Percentiles rank a stretch among this genome's conserved stretches.
phyloP scores from a whole-genome alignment of 2,329 filamentous ascomycete species.

The Pezicula rhizophila region DNA sequence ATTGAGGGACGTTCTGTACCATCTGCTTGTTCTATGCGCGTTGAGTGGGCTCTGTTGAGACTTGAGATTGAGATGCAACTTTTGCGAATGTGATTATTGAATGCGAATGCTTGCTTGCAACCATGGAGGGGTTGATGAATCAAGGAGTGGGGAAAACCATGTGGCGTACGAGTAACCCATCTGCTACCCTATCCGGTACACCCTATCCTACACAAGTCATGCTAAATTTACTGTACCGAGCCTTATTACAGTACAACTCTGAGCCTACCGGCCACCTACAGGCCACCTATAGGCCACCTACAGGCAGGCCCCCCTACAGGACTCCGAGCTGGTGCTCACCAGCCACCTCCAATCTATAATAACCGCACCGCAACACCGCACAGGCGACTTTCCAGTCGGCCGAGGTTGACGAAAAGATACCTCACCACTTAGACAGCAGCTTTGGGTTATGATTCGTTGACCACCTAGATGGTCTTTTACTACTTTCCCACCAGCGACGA shows the following conservation, averaged over 20 bases:
- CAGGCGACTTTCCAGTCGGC: neutral
- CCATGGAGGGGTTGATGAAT: conserved; percentile 7
- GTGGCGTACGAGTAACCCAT: conserved; percentile 2
- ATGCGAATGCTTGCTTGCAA: conserved; percentile 2
- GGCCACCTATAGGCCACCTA: too few species aligned
- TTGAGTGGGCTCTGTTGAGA: too few species aligned
- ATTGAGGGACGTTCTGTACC: conserved; percentile 10
- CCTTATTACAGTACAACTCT: too few species aligned
- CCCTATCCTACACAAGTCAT: too few species aligned
- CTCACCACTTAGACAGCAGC: too few species aligned
- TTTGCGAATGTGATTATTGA: conserved; percentile 1
- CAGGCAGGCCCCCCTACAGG: too few species aligned
- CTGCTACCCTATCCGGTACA: neutral
- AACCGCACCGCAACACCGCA: neutral
- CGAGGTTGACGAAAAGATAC: neutral
- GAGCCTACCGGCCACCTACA: too few species aligned
- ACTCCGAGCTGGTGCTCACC: too few species aligned
- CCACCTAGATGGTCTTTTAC: too few species aligned
- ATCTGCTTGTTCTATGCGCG: neutral
- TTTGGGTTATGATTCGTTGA: too few species aligned
- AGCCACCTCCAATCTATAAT: neutral
- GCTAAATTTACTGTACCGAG: too few species aligned
- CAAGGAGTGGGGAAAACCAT: neutral
- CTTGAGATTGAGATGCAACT: neutral
- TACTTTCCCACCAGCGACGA: neutral